Percentiles rank a stretch among this genome's conserved stretches.
Evolutionary conservation across 352 stramenopile genomes (phyloP).

Genomic region (Pythium apleroticum): DNA sequence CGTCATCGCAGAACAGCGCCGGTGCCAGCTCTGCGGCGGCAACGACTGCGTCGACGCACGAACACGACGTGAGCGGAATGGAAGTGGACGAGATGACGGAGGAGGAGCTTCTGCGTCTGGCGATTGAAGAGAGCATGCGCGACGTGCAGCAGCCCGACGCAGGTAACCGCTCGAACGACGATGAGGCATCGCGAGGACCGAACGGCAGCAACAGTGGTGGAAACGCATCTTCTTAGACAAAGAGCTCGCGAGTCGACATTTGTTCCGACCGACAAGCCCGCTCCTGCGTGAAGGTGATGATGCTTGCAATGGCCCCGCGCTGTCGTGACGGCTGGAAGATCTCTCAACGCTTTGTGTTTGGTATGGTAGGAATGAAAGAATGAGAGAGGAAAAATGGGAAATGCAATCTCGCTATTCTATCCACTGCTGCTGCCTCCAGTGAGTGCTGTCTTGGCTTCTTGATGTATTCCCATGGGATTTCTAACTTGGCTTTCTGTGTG

Average conservation of each 20-base stretch:
- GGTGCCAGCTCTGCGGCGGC: slow-evolving; percentile 65
- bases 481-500: not conserved
- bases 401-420: slow-evolving; percentile 28
- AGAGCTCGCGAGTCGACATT: slow-evolving; percentile 5
- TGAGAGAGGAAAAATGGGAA: slow-evolving; percentile 11
- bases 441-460: not conserved
- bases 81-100: slow-evolving; percentile 88
- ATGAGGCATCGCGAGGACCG: slow-evolving; percentile 25
- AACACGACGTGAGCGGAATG: slow-evolving; percentile 78
- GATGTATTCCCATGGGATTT: too few species aligned
- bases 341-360: slow-evolving; percentile 29
- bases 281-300: slow-evolving; percentile 19
- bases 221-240: slow-evolving; percentile 49
- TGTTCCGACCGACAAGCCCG: not conserved
- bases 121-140: slow-evolving; percentile 88
- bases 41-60: slow-evolving; percentile 70
- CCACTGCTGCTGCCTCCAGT: slow-evolving; percentile 4
- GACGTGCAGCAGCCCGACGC: slow-evolving; percentile 54
- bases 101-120: slow-evolving; percentile 79
- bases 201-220: slow-evolving; percentile 27
- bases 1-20: slow-evolving; percentile 69
- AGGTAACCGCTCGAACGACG: slow-evolving; percentile 57
- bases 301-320: slow-evolving; percentile 7
- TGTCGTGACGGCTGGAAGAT: slow-evolving; percentile 14
- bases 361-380: slow-evolving; percentile 25